Conservation (phyloP, 192 early-diverging fungal genomes). For the Endogone sp. region DNA sequence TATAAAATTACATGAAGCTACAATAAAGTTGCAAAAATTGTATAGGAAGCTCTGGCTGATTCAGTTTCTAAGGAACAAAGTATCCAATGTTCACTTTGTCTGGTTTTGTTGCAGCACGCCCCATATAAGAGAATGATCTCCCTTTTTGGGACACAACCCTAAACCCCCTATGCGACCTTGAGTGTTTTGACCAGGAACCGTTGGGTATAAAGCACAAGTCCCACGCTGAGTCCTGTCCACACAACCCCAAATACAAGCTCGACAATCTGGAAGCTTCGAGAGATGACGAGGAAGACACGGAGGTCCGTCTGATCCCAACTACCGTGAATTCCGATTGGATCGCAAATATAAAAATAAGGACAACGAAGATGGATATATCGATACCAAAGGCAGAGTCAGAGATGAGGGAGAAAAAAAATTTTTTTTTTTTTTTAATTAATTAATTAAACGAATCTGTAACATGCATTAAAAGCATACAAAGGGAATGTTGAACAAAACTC, state of each 20-base stretch:
- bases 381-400: neutral
- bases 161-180: conserved; percentile 16
- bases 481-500: neutral
- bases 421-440: neutral
- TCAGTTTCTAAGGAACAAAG: too few species aligned
- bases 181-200: conserved; percentile 31
- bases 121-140: too few species aligned
- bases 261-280: conserved; percentile 26
- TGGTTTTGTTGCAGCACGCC: too few species aligned
- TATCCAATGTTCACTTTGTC: too few species aligned
- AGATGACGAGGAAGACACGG: conserved; percentile 36
- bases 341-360: neutral
- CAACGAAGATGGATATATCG: neutral
- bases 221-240: conserved; percentile 26
- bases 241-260: conserved; percentile 41
- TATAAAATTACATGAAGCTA: too few species aligned
- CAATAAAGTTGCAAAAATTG: too few species aligned
- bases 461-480: neutral
- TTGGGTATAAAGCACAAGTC: conserved; percentile 20
- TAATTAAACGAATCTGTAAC: too few species aligned
- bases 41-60: too few species aligned
- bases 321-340: neutral
- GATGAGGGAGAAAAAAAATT: conserved; percentile 2
- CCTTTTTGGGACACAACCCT: neutral
- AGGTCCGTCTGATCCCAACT: conserved; percentile 45